A percentile compares a stretch with the other conserved stretches of the same genome.
Conservation (phyloP, 495 filamentous ascomycete genomes). For the Penicillium mononematosum region DNA sequence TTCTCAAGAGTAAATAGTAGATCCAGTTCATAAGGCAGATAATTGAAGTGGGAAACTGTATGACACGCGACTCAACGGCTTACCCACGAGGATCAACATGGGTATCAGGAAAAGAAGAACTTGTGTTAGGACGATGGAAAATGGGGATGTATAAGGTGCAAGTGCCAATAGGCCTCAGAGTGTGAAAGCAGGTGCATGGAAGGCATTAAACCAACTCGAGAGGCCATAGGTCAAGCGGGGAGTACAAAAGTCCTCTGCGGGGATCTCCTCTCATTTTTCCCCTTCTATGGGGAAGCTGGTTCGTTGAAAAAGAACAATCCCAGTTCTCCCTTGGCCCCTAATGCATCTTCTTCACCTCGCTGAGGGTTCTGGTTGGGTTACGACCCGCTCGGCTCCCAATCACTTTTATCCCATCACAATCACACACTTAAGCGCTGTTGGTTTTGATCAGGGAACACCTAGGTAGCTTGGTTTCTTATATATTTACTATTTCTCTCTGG, state of each 20-base stretch:
- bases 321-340: constrained; percentile 17
- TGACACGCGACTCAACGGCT: constrained; percentile 10
- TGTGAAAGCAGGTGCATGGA: constrained; percentile 13
- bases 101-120: not conserved
- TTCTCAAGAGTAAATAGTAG: not conserved
- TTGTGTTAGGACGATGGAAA: not conserved
- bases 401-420: constrained; percentile 30
- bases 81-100: constrained; percentile 3
- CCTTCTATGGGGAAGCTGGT: constrained; percentile 3
- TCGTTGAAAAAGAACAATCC: constrained; percentile 10
- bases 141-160: not conserved
- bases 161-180: not conserved
- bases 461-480: too few species aligned
- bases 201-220: not conserved
- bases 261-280: constrained; percentile 7
- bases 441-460: not conserved
- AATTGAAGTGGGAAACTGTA: not conserved
- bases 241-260: constrained; percentile 17
- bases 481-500: too few species aligned
- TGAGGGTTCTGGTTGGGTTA: constrained; percentile 23
- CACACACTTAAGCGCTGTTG: constrained; percentile 10
- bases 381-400: constrained; percentile 26
- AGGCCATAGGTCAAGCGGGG: constrained; percentile 2
- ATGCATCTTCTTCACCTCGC: constrained; percentile 33
- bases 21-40: not conserved